These are phyloP conservation scores for Quercus variabilis DNA, from an alignment of 306 rosid genomes.

Conservation along the genomic window DNA sequence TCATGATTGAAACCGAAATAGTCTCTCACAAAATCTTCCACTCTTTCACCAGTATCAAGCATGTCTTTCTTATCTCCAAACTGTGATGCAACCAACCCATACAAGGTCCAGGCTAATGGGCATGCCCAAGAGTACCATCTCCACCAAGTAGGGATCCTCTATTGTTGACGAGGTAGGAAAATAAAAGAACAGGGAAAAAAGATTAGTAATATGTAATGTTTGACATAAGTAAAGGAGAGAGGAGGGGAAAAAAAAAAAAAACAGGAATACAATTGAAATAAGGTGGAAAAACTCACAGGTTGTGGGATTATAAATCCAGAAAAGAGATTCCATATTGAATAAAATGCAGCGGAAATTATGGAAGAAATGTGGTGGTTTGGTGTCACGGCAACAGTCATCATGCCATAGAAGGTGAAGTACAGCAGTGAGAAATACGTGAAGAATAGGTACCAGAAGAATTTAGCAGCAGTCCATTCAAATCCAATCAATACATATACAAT, in stretches of 20 bases:
- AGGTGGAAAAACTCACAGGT: conserved; percentile 37
- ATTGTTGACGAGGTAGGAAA: background rate
- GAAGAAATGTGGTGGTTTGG: conserved; percentile 55
- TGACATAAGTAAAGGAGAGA: no score
- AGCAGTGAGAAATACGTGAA: conserved; percentile 56
- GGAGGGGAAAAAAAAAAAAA: background rate
- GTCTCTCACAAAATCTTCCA: conserved; percentile 32
- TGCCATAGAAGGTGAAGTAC: conserved; percentile 62
- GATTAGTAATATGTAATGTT: no score
- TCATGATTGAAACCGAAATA: conserved; percentile 40
- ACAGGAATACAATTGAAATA: background rate
- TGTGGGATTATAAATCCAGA: conserved; percentile 49
- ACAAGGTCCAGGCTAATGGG: conserved; percentile 24
- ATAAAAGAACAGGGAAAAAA: no score
- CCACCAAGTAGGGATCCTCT: conserved; percentile 31
- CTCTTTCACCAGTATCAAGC: conserved; percentile 18
- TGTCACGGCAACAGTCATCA: conserved; percentile 54
- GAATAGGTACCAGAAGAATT: conserved; percentile 54
- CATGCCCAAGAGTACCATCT: conserved; percentile 27
- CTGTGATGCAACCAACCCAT: conserved; percentile 19
- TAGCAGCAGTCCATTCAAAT: conserved; percentile 47
- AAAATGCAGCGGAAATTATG: conserved; percentile 45
- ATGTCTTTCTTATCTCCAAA: conserved; percentile 33
- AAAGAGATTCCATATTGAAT: conserved; percentile 54
- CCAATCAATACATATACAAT: conserved; percentile 61